Evolutionary conservation across 1,284 basidiomycete species (phyloP), one percentile per base, ranked within the genome.

Genomic region (Naganishia albida): DNA sequence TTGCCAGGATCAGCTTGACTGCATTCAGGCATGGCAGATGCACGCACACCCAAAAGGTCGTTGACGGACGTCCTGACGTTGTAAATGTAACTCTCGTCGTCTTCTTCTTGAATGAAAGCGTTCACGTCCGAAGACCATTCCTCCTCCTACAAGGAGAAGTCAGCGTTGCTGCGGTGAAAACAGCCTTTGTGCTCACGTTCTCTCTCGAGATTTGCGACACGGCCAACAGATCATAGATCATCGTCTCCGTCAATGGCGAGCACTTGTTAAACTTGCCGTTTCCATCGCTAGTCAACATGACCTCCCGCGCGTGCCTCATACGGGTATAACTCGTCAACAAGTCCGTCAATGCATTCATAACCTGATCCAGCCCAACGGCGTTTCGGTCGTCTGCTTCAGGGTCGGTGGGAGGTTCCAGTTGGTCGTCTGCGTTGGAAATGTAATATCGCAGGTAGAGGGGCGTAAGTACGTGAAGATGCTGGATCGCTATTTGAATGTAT

Each of bases 101-200:
- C 92, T 73, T 97, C 94, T 72, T 97, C 92, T 25, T 89, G 88
- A 26, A 98, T 88, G 74, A 98, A 98, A 2, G 89, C 87, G 70
- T 96, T 95, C 1, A 91, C 86, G 72, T 97, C 90, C 62, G 82
- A 86, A 3, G 85, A 85, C 94, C 95, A 98, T 44, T 87, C 88
- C 56, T 94, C 92, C 75, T 94, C 93, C 89, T 94, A 68, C 23
- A 56, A 63, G 28, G 26, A 55, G 56, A 18, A 63, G 10, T 50
- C 34, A 12, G 34, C 34, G 34, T 34, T 10, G 34, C 4, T 34
- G 10, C 34, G 34, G 10, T 10, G 10, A 10, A 26, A 20, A 60
- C 63, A 30, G 59, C n/a, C 20, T 23, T 1, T 7, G 18, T 13
- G 4, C 85, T 70, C 72, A 91, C 91, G 74, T 97, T 91, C 62